Evolutionary conservation across 2,329 filamentous ascomycete species (phyloP), one percentile per base, ranked within the genome.

Genomic region (Colletotrichum abscissum): DNA sequence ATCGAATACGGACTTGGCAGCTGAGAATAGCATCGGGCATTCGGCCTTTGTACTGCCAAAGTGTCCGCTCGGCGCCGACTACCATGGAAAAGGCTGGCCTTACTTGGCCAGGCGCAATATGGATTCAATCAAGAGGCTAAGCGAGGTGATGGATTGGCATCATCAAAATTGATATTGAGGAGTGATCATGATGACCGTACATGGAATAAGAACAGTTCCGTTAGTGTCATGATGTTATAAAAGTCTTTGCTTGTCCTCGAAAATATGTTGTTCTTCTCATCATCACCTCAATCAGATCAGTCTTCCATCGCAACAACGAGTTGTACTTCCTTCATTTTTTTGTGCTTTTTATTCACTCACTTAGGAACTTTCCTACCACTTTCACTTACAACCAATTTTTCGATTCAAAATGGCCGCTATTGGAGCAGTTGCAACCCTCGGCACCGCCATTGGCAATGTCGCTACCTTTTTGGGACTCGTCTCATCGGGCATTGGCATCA

Each of bases 371-470:
- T 35, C 64, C 55, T 38, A 52, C 64, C 54, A 52, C 64, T 58
- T 59, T 58, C 65, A 67, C 65, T 62, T 62, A 52, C n/a, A 30
- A 56, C 46, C 46, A 59, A 16, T 54, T 7, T 22, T 60, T 30
- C 24, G n/a, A 67, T 62, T 56, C 57, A 67, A 55, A 28, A 67
- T 67, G 65, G 65, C 65, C 57, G 65, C 56, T 30, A 67, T 67
- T 16, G 65, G 42, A 67, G 65, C 56, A 38, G 65, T 67, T 42
- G 57, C 57, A 54, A 67, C 65, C 57, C 65, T 67, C 22, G 57
- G 56, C 57, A 62, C 42, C 46, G 46, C 22, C 16, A 67, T 67
- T 11, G 56, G 65, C 46, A 62, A 67, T 30, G 65, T 67, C 30
- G 56, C 42, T 5, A 30, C 56, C 56, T 67, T 67, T 22, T 42